These are phyloP conservation scores for Echria macrotheca DNA, from an alignment of 495 filamentous ascomycete species.

Conservation along the genomic window DNA sequence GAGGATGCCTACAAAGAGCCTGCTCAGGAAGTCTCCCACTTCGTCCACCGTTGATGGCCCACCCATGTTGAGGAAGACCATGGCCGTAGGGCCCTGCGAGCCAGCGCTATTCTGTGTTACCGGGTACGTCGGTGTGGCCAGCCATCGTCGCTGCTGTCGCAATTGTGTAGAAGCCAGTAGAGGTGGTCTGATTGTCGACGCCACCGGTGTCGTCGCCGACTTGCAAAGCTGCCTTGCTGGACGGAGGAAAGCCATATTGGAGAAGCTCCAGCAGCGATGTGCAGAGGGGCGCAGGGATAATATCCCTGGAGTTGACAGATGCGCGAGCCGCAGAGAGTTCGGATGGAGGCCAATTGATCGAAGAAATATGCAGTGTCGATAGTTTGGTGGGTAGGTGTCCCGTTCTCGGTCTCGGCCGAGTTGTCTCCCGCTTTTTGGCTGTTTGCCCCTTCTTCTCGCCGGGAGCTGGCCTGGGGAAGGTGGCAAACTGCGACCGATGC, in stretches of 20 bases:
- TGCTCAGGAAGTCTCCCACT: slow-evolving; percentile 86
- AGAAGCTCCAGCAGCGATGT: neutral
- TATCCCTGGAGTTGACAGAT: neutral
- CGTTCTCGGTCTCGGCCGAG: neutral
- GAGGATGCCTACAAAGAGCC: slow-evolving; percentile 67
- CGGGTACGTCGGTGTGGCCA: slow-evolving; percentile 64
- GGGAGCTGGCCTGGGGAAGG: neutral
- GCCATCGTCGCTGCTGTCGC: slow-evolving; percentile 37
- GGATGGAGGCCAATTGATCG: neutral
- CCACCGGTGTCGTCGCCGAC: slow-evolving; percentile 30
- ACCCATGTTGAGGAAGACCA: slow-evolving; percentile 99
- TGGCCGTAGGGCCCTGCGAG: slow-evolving; percentile 67
- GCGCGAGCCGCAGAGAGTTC: neutral
- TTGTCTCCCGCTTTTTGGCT: neutral
- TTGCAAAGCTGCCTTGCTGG: slow-evolving; percentile 40
- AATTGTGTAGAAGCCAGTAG: slow-evolving; percentile 14
- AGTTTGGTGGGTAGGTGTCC: neutral
- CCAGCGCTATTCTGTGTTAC: slow-evolving; percentile 60
- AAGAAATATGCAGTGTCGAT: neutral
- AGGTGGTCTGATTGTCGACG: slow-evolving; percentile 22
- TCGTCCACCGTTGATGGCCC: slow-evolving; percentile 84
- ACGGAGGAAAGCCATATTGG: slow-evolving; percentile 44
- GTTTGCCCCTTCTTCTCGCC: slow-evolving; percentile 1
- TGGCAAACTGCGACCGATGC: too few species aligned
- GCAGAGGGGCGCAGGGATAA: neutral